These are phyloP conservation scores for Corylus americana DNA, from an alignment of 306 rosid species.

Conservation along the genomic window DNA sequence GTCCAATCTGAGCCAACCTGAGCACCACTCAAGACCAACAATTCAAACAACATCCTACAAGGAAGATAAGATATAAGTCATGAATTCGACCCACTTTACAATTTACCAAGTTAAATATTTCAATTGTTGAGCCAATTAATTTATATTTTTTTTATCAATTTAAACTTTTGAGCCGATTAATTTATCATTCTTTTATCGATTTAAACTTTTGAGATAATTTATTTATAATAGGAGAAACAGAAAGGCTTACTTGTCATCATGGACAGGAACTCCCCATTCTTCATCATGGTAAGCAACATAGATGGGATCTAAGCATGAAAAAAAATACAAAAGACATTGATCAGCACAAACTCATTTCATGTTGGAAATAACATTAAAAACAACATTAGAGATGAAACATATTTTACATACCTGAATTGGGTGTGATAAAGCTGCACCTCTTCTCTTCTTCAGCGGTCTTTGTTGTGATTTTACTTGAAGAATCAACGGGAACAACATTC, in stretches of 20 bases:
- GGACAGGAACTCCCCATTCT: conserved; percentile 99
- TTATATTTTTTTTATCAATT: too few relatives aligned
- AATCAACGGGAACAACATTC: conserved; percentile 52
- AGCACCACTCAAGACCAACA: conserved; percentile 83
- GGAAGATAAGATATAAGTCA: not conserved
- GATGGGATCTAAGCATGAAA: conserved; percentile 66
- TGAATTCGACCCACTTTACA: too few relatives aligned
- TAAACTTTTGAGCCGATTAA: too few relatives aligned
- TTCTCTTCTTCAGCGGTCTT: conserved; percentile 60
- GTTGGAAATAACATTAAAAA: not conserved
- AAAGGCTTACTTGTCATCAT: conserved; percentile 86
- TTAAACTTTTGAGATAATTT: too few relatives aligned
- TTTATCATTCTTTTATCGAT: too few relatives aligned
- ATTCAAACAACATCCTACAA: conserved; percentile 81
- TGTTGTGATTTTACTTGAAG: conserved; percentile 27
- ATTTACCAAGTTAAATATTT: too few relatives aligned
- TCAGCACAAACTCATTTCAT: conserved; percentile 11
- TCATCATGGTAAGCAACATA: conserved; percentile 97
- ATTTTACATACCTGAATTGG: conserved; percentile 67
- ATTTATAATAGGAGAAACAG: not conserved
- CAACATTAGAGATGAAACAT: not conserved
- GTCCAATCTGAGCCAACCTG: conserved; percentile 99
- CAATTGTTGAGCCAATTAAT: too few relatives aligned
- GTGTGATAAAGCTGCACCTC: conserved; percentile 91
- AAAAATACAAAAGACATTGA: not conserved